Percentiles rank a stretch among this genome's conserved stretches.
These are phyloP conservation scores for Brachypodium distachyon DNA, from an alignment of 202 grass and related monocot genomes.

Conservation along the genomic window DNA sequence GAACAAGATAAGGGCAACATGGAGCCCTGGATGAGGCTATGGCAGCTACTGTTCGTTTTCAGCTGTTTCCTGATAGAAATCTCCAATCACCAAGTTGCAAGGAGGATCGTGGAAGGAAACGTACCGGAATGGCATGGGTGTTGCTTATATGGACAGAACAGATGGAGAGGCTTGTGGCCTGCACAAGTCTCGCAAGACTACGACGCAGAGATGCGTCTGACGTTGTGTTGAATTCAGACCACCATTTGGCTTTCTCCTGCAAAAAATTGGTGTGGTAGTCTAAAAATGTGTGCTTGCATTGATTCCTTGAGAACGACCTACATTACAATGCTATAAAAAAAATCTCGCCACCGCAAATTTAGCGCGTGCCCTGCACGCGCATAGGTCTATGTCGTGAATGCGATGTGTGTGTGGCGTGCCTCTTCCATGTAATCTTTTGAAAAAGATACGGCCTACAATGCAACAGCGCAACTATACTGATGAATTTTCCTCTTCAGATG, in stretches of 20 bases:
- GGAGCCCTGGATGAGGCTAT: neutral
- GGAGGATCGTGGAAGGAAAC: neutral
- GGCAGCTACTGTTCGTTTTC: neutral
- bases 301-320: constrained; percentile 26
- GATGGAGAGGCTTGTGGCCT: constrained; percentile 28
- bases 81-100: constrained; percentile 22
- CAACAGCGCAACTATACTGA: neutral
- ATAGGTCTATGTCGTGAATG: neutral
- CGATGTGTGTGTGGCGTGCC: neutral
- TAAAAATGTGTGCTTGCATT: constrained; percentile 22
- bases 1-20: constrained; percentile 14
- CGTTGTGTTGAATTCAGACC: neutral
- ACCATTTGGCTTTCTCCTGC: constrained; percentile 9
- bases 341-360: neutral
- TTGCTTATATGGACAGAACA: constrained; percentile 15
- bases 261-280: neutral
- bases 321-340: neutral
- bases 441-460: neutral
- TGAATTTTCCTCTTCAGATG: neutral
- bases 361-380: neutral
- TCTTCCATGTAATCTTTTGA: neutral
- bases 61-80: constrained; percentile 3
- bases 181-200: constrained; percentile 28
- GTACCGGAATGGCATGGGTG: neutral
- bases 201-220: neutral